phyloP scores from a whole-genome alignment of 805 yeast genomes.

The Saccharomycopsis sp. region DNA sequence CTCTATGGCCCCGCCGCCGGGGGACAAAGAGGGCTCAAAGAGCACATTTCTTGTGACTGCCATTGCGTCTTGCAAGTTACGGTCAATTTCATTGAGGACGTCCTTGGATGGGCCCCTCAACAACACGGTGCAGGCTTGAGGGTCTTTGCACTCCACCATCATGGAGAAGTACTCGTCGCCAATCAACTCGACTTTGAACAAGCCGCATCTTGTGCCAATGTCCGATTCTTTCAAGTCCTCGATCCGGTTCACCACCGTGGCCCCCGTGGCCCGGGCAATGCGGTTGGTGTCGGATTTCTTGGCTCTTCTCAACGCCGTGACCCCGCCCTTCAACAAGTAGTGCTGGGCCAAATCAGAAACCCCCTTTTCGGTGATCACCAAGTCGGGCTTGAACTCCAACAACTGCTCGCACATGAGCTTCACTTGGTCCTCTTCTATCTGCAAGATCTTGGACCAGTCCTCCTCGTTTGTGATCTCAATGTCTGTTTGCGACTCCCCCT shows the following conservation, averaged over 20 bases:
- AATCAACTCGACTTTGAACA: constrained; percentile 85
- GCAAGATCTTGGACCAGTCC: constrained; percentile 91
- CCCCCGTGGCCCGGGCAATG: constrained; percentile 95
- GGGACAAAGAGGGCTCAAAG: constrained; percentile 89
- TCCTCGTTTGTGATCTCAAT: constrained; percentile 93
- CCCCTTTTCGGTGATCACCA: constrained; percentile 96
- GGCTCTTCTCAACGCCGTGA: constrained; percentile 86
- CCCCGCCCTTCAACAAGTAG: constrained; percentile 85
- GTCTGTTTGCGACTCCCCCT: constrained; percentile 98
- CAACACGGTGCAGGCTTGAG: constrained; percentile 88
- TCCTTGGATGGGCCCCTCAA: constrained; percentile 97
- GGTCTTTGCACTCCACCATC: constrained; percentile 69
- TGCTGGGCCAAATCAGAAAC: constrained; percentile 97
- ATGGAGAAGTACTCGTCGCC: constrained; percentile 96
- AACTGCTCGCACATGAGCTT: constrained; percentile 78
- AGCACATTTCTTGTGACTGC: constrained; percentile 92
- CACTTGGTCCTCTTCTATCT: constrained; percentile 97
- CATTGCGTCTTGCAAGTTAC: constrained; percentile 97
- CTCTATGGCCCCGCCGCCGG: constrained; percentile 99
- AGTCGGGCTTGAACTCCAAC: constrained; percentile 78
- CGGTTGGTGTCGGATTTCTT: constrained; percentile 94
- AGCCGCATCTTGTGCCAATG: constrained; percentile 81
- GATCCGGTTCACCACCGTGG: constrained; percentile 89
- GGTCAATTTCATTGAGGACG: constrained; percentile 88
- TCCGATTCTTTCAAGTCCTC: constrained; percentile 91